These are phyloP conservation scores for Trichomonascaceae sp. DNA, from an alignment of 1,139 yeast genomes.

Conservation along the genomic window DNA sequence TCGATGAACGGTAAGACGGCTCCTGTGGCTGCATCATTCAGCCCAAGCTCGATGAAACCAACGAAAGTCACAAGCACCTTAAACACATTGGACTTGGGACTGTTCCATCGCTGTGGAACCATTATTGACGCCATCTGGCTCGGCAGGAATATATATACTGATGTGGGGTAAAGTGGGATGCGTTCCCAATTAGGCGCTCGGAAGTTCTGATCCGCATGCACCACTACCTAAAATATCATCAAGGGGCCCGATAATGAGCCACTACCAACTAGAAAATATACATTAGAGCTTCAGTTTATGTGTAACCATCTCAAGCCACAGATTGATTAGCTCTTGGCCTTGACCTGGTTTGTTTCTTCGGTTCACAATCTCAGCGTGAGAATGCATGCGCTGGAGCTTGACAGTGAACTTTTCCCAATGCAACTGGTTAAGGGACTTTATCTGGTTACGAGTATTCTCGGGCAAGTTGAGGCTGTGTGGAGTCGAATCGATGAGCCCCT, in stretches of 20 bases:
- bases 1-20: constrained; percentile 36
- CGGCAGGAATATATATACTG: too few species aligned
- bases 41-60: constrained; percentile 21
- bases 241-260: too few species aligned
- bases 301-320: constrained; percentile 13
- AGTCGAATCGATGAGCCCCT: constrained; percentile 13
- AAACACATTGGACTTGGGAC: constrained; percentile 10
- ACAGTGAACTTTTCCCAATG: constrained; percentile 63
- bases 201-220: too few species aligned
- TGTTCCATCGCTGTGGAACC: constrained; percentile 11
- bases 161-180: too few species aligned
- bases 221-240: too few species aligned
- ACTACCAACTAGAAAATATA: too few species aligned
- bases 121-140: too few species aligned
- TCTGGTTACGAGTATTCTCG: constrained; percentile 34
- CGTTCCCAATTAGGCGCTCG: too few species aligned
- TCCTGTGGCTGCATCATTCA: constrained; percentile 37
- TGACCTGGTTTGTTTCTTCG: constrained; percentile 20
- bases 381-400: constrained; percentile 49
- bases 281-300: constrained; percentile 2
- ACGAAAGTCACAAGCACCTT: constrained; percentile 16
- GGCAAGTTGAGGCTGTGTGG: constrained; percentile 13
- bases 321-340: constrained; percentile 18
- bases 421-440: constrained; percentile 44
- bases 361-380: constrained; percentile 65